A percentile compares a stretch with the other conserved stretches of the same genome.
Conservation (phyloP, 768 basidiomycete genomes). For the Leccinum variicolor region DNA sequence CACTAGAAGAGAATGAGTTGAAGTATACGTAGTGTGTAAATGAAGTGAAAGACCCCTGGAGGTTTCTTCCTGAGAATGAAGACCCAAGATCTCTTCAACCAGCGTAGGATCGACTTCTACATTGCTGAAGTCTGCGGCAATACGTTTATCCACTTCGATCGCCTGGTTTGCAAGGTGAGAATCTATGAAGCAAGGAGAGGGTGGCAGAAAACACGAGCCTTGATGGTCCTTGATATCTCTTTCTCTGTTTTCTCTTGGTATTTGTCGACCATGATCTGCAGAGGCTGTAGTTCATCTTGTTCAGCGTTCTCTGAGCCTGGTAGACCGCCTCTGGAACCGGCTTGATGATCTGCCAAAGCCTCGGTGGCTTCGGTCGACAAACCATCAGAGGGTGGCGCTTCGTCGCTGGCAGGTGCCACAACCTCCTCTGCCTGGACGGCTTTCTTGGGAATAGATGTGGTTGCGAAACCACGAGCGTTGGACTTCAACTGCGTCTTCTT, state of each 20-base stretch:
- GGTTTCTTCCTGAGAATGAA: slow-evolving; percentile 38
- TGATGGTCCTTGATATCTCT: slow-evolving; percentile 68
- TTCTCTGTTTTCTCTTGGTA: slow-evolving; percentile 87
- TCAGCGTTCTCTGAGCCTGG: slow-evolving; percentile 29
- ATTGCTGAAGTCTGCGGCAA: slow-evolving; percentile 57
- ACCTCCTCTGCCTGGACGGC: slow-evolving; percentile 33
- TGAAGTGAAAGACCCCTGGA: slow-evolving; percentile 27
- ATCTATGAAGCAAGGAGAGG: not conserved
- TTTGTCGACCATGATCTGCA: slow-evolving; percentile 76
- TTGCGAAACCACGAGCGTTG: slow-evolving; percentile 69
- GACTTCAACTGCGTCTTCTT: slow-evolving; percentile 88
- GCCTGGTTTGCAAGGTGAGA: slow-evolving; percentile 33
- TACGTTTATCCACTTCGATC: slow-evolving; percentile 79
- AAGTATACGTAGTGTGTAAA: not conserved
- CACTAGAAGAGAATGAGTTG: slow-evolving; percentile 5
- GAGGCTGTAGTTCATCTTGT: slow-evolving; percentile 48
- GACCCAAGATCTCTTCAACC: slow-evolving; percentile 55
- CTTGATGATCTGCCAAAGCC: slow-evolving; percentile 1
- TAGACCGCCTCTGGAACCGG: slow-evolving; percentile 2
- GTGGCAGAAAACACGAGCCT: slow-evolving; percentile 43
- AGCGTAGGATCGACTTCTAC: slow-evolving; percentile 61
- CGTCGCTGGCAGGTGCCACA: slow-evolving; percentile 8
- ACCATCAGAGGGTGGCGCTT: slow-evolving; percentile 1
- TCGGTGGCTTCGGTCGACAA: slow-evolving; percentile 8
- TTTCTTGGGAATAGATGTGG: slow-evolving; percentile 83